Evolutionary conservation across 306 rosid species (phyloP).

Genomic region (Arachis stenosperma): DNA sequence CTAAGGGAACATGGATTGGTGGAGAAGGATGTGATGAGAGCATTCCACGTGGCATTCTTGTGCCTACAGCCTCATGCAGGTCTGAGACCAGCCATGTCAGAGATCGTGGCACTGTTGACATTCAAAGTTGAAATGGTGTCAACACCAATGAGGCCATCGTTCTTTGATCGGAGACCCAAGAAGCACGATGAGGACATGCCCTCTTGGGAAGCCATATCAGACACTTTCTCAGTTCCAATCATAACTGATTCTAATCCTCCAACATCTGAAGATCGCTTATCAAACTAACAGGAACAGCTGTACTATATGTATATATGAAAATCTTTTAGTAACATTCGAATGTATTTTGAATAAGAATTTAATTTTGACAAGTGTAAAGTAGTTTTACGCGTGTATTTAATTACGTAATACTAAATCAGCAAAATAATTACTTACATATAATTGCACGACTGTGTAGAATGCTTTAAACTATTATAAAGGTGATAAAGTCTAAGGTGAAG

Average conservation of each 20-base stretch:
- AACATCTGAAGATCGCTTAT: constrained; percentile 10
- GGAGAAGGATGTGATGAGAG: constrained; percentile 67
- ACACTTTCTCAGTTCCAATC: constrained; percentile 50
- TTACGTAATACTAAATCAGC: no score
- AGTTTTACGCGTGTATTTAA: no score
- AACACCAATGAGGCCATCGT: constrained; percentile 63
- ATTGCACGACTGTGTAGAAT: no score
- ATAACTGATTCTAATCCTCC: constrained; percentile 46
- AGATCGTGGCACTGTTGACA: constrained; percentile 73
- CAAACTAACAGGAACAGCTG: not conserved
- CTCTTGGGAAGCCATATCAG: constrained; percentile 63
- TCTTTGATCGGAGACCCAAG: constrained; percentile 56
- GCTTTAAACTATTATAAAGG: no score
- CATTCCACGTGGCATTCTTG: constrained; percentile 70
- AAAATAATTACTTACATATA: no score
- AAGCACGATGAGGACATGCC: constrained; percentile 47
- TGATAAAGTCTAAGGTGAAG: no score
- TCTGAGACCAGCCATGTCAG: constrained; percentile 86
- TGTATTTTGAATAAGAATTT: no score
- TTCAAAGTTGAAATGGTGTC: constrained; percentile 55
- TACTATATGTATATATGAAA: no score
- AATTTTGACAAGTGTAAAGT: no score
- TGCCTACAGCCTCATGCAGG: constrained; percentile 78
- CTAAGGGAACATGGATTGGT: constrained; percentile 54
- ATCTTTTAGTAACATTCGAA: no score